phyloP scores from a whole-genome alignment of 2,329 filamentous ascomycete genomes.

The Pleochaeta shiraiana region DNA sequence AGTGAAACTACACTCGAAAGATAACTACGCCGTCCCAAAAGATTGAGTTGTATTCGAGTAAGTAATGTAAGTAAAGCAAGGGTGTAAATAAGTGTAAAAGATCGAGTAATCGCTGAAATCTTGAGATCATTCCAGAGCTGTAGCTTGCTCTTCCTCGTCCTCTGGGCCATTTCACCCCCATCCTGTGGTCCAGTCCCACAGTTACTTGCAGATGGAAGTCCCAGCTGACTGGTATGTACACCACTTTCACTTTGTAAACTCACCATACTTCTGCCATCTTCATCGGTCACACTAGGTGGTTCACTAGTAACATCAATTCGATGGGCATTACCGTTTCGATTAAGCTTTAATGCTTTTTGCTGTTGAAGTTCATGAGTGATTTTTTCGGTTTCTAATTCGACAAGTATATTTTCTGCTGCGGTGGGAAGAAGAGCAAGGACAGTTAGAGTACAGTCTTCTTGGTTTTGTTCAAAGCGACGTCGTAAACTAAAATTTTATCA shows the following conservation, averaged over 20 bases:
- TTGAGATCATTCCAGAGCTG: constrained; percentile 97
- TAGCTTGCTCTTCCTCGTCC: constrained; percentile 54
- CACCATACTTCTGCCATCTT: constrained; percentile 55
- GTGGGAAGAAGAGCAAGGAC: constrained; percentile 90
- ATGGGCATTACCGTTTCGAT: constrained; percentile 31
- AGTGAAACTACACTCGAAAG: constrained; percentile 87
- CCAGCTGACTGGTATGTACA: constrained; percentile 60
- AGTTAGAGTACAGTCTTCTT: constrained; percentile 96
- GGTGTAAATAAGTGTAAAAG: constrained; percentile 84
- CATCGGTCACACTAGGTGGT: constrained; percentile 49
- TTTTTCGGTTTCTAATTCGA: constrained; percentile 73
- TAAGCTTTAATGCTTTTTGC: constrained; percentile 58
- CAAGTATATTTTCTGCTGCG: constrained; percentile 71
- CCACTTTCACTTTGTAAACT: constrained; percentile 67
- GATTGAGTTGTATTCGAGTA: constrained; percentile 88
- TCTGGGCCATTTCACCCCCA: constrained; percentile 25
- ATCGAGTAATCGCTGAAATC: constrained; percentile 83
- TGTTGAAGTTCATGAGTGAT: constrained; percentile 87
- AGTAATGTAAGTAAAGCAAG: constrained; percentile 75
- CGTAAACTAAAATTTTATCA: constrained; percentile 56
- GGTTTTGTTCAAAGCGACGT: constrained; percentile 94
- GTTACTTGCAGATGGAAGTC: constrained; percentile 29
- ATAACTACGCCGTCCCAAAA: constrained; percentile 86
- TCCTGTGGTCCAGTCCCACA: constrained; percentile 21
- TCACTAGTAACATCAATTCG: constrained; percentile 21